Base-by-base conservation (phyloP, 2,329 filamentous ascomycete genomes). In the Epichloe elymi region DNA sequence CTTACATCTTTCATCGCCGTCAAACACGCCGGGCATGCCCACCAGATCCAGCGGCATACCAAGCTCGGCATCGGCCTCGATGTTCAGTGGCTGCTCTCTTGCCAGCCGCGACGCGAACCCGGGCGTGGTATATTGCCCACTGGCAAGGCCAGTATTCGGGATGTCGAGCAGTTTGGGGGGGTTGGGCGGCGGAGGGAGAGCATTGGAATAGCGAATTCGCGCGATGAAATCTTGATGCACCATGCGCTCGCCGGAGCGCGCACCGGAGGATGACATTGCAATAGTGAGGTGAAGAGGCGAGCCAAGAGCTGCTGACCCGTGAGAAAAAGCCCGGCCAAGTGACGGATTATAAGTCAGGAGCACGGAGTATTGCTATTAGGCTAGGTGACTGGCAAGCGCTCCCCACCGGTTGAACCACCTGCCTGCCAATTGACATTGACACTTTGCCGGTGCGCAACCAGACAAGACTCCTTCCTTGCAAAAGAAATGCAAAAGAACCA, bases 111-210 rank as follows among this genome's bases (percentile, higher is more conserved):
- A 93, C 33, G 90, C 89, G 71, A 95, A 98, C 20, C 83, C 83
- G 1, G 93, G 88, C 3, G 83, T 88, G 35, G 93, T 94, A 69
- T 96, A 97, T 65, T 94, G 86, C 53, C 85, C 85, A 59, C 83
- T 86, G 40, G 86, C 78, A 15, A 97, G 79, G 41, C 93, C 93
- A 51, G 88, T 93, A 61, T 95, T 95, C 11, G 93, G 91, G 54
- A 98, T 95, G 58, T 97, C 88, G 60, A 98, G 85, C 56, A 98
- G 83, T 75, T 98, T 98, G 1, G 93, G 93, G 1, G 91, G 89
- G 64, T 90, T 89, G 51, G 91, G 88, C 50, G 93, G 93, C 56
- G 93, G 90, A 57, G 93, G 93, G 93, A 98, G 82, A 59, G 88
- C 85, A 80, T 98, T 98, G 63, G 88, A 89, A 68, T 94, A 98